These are phyloP conservation scores for Ustilago tritici DNA, from an alignment of 1,284 basidiomycete species.

Conservation along the genomic window DNA sequence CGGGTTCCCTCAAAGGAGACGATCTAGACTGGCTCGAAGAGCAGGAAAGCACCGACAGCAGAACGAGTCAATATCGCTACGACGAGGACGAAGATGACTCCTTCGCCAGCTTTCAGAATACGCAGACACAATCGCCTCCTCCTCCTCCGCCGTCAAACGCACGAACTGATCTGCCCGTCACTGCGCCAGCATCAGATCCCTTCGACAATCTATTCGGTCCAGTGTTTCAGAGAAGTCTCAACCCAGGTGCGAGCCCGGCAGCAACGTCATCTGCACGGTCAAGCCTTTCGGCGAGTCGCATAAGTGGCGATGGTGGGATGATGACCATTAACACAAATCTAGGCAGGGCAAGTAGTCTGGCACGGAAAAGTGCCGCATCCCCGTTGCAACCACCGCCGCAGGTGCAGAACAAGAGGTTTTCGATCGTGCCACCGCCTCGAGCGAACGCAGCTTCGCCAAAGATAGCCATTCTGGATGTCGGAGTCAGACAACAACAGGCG, in stretches of 20 bases:
- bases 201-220: conserved; percentile 30
- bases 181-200: conserved; percentile 15
- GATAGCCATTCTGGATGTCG: conserved; percentile 4
- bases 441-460: conserved; percentile 18
- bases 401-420: conserved; percentile 24
- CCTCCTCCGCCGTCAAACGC: conserved; percentile 3
- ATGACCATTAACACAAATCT: conserved; percentile 44
- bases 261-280: conserved; percentile 29
- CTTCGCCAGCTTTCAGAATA: conserved; percentile 26
- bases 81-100: conserved; percentile 31
- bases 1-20: conserved; percentile 13
- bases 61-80: conserved; percentile 16
- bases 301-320: conserved; percentile 40
- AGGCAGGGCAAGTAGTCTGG: conserved; percentile 22
- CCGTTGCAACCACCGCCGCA: conserved; percentile 35
- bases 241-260: conserved; percentile 13
- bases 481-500: not conserved
- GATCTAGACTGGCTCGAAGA: conserved; percentile 51
- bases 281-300: conserved; percentile 27
- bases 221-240: conserved; percentile 11
- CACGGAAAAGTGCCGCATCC: conserved; percentile 27
- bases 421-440: conserved; percentile 30
- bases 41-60: conserved; percentile 28
- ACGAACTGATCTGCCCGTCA: not conserved
- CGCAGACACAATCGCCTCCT: conserved; percentile 1